Evolutionary conservation across 2,329 filamentous ascomycete species (phyloP).

Genomic region (Stagonosporopsis chrysanthemi): DNA sequence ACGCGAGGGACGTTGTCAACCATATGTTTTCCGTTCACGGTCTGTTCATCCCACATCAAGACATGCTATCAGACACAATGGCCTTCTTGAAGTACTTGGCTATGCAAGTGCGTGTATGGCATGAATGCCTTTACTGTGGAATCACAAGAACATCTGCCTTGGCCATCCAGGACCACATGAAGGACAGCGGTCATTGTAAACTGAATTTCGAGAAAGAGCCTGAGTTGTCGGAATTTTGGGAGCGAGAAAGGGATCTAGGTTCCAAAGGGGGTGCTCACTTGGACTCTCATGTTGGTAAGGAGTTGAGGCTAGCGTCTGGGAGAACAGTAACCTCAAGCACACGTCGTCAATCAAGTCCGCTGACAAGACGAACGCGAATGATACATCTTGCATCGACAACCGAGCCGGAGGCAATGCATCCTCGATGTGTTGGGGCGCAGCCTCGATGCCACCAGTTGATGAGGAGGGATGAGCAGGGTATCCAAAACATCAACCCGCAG

Average conservation of each 20-base stretch:
- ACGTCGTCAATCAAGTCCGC: background rate
- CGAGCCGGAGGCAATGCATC: background rate
- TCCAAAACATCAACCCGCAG: conserved; percentile 23
- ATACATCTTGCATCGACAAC: background rate
- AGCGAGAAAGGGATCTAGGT: background rate
- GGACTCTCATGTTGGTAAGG: background rate
- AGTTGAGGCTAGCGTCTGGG: background rate
- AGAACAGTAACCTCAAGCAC: background rate
- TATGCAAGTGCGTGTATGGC: conserved; percentile 30
- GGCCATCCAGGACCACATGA: conserved; percentile 46
- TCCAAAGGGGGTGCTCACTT: background rate
- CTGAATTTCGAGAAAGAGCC: conserved; percentile 43
- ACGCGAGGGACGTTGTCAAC: background rate
- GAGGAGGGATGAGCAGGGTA: conserved; percentile 24
- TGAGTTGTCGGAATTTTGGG: conserved; percentile 45
- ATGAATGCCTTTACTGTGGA: conserved; percentile 49
- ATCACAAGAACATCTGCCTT: conserved; percentile 29
- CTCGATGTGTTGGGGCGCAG: background rate
- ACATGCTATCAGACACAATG: conserved; percentile 30
- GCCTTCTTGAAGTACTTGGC: conserved; percentile 42
- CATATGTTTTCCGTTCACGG: conserved; percentile 7
- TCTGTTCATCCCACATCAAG: conserved; percentile 1
- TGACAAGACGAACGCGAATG: background rate
- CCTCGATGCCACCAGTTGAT: background rate
- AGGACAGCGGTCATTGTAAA: conserved; percentile 45